Evolutionary conservation across 1,139 yeast genomes (phyloP).

Genomic region (Hansenula sp.): DNA sequence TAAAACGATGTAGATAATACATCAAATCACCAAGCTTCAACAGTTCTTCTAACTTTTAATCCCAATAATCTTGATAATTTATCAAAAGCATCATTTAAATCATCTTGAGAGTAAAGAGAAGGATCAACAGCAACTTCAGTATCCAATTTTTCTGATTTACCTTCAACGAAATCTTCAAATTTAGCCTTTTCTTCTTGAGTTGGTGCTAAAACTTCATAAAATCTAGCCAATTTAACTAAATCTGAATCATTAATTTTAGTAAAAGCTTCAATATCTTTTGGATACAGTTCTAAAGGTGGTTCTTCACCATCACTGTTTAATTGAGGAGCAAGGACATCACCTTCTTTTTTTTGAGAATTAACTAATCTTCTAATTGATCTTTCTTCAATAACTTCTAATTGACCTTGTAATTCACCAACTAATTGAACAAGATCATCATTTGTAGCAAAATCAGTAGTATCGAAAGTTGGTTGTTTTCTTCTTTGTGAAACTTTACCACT

Average conservation of each 20-base stretch:
- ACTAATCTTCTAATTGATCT: conserved; percentile 56
- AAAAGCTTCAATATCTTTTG: conserved; percentile 55
- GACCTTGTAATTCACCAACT: conserved; percentile 87
- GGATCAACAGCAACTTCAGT: conserved; percentile 26
- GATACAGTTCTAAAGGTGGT: conserved; percentile 52
- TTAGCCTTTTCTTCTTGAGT: conserved; percentile 43
- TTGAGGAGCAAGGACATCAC: conserved; percentile 45
- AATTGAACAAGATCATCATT: conserved; percentile 80
- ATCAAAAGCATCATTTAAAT: conserved; percentile 49
- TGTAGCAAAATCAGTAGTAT: conserved; percentile 60
- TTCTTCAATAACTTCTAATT: conserved; percentile 68
- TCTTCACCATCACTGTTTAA: conserved; percentile 74
- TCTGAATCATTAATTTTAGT: conserved; percentile 37
- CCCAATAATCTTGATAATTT: conserved; percentile 71
- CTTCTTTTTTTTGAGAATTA: conserved; percentile 38
- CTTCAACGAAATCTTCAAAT: conserved; percentile 42
- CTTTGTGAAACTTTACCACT: conserved; percentile 7
- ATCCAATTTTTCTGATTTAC: conserved; percentile 34
- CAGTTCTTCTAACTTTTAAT: conserved; percentile 46
- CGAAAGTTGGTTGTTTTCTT: conserved; percentile 27
- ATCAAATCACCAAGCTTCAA: conserved; percentile 41
- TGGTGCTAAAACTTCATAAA: conserved; percentile 64
- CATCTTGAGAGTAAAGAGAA: conserved; percentile 37
- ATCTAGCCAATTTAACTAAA: conserved; percentile 54
- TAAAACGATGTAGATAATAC: not conserved